These are phyloP conservation scores for Talaromyces verruculosus DNA, from an alignment of 2,329 filamentous ascomycete species.

Conservation along the genomic window DNA sequence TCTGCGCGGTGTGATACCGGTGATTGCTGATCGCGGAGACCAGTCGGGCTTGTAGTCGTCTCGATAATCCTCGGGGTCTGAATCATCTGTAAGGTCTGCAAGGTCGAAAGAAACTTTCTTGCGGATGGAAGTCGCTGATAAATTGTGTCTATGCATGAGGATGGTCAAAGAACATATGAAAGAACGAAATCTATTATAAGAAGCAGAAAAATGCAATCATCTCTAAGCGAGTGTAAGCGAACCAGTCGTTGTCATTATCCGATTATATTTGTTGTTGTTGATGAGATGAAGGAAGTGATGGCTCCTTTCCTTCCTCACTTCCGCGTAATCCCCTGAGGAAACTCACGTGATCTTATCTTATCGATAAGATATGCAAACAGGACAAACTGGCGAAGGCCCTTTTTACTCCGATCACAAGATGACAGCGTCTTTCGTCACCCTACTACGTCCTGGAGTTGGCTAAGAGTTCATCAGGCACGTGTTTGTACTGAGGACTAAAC, in stretches of 20 bases:
- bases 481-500: neutral
- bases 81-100: constrained; percentile 21
- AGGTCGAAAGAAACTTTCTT: constrained; percentile 22
- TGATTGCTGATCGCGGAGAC: constrained; percentile 12
- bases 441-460: neutral
- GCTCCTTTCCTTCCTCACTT: neutral
- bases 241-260: constrained; percentile 5
- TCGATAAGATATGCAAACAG: constrained; percentile 14
- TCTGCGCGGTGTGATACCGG: constrained; percentile 13
- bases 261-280: neutral
- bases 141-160: constrained; percentile 21
- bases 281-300: neutral
- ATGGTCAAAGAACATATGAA: neutral
- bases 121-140: constrained; percentile 21
- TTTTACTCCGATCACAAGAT: neutral
- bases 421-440: neutral
- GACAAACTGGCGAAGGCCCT: neutral
- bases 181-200: neutral
- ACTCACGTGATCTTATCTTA: constrained; percentile 10
- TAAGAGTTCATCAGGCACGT: too few relatives aligned
- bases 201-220: neutral
- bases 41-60: constrained; percentile 20
- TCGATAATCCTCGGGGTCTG: constrained; percentile 21
- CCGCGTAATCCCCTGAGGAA: neutral
- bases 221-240: constrained; percentile 5